phyloP scores from a whole-genome alignment of 2,329 filamentous ascomycete genomes.

The Thielaviopsis punctulata region DNA sequence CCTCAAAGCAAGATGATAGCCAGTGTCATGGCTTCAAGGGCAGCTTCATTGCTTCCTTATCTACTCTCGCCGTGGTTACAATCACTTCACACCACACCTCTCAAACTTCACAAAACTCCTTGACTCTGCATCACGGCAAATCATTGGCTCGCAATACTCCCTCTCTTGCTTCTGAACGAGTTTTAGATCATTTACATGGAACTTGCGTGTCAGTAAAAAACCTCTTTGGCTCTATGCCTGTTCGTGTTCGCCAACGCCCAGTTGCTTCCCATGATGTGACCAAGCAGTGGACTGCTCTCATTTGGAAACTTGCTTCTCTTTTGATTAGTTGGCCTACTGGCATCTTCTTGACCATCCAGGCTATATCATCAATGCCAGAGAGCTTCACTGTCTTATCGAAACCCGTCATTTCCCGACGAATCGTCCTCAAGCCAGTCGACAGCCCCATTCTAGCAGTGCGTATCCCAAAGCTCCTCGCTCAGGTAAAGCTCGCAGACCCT shows the following conservation, averaged over 20 bases:
- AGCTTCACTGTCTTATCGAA: not conserved
- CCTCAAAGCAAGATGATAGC: not conserved
- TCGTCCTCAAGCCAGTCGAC: not conserved
- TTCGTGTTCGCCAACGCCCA: slow-evolving; percentile 67
- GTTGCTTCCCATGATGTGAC: slow-evolving; percentile 30
- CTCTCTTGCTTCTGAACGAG: slow-evolving; percentile 37
- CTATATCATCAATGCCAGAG: not conserved
- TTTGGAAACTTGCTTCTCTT: slow-evolving; percentile 40
- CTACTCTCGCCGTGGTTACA: slow-evolving; percentile 56
- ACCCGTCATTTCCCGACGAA: not conserved
- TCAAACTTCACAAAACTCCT: slow-evolving; percentile 42
- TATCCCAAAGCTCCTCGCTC: slow-evolving; percentile 38
- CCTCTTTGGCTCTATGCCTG: slow-evolving; percentile 79
- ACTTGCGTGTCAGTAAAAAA: slow-evolving; percentile 62
- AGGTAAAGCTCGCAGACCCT: slow-evolving; percentile 41
- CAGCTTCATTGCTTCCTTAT: slow-evolving; percentile 60
- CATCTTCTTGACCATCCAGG: slow-evolving; percentile 35
- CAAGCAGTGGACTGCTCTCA: slow-evolving; percentile 49
- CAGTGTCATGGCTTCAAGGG: slow-evolving; percentile 50
- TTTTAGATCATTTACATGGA: slow-evolving; percentile 44
- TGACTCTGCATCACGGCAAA: slow-evolving; percentile 54
- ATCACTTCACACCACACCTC: slow-evolving; percentile 54
- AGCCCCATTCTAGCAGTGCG: slow-evolving; percentile 12
- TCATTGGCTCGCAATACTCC: slow-evolving; percentile 47
- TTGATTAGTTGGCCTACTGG: slow-evolving; percentile 50